Conservation (phyloP, 129 eudicot genomes). For the Gnaphalium uliginosum region DNA sequence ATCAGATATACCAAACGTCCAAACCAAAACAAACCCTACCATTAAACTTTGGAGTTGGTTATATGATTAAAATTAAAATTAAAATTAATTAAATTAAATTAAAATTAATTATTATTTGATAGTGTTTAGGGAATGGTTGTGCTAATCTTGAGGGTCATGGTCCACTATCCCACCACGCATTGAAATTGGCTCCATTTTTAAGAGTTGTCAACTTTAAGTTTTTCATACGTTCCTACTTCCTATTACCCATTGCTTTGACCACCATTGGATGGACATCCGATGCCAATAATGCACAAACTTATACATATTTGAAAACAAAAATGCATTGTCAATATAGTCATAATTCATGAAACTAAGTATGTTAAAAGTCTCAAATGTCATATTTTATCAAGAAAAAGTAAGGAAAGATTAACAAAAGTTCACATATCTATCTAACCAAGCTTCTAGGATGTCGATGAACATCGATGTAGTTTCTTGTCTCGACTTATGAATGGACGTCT, state of each 20-base stretch:
- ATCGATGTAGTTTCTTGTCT: no score
- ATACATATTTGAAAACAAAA: not conserved
- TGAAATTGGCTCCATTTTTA: constrained; percentile 19
- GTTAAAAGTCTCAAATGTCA: not conserved
- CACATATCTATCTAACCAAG: no score
- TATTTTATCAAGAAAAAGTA: not conserved
- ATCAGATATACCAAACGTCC: constrained; percentile 12
- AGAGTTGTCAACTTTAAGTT: constrained; percentile 32
- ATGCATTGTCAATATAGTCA: not conserved
- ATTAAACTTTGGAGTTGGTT: constrained; percentile 20
- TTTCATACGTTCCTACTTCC: constrained; percentile 36
- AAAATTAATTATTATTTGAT: not conserved
- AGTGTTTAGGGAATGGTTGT: constrained; percentile 33
- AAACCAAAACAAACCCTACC: constrained; percentile 28
- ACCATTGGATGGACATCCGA: constrained; percentile 8
- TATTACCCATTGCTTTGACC: constrained; percentile 23
- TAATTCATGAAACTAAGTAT: not conserved
- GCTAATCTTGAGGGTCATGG: constrained; percentile 28
- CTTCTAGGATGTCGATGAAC: no score
- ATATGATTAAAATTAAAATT: not conserved
- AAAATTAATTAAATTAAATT: no score
- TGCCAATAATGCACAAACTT: constrained; percentile 2
- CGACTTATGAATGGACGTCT: no score
- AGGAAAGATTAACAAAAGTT: no score
- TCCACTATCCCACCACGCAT: constrained; percentile 30